Conservation (phyloP, 1,284 basidiomycete species). For the Rhodotorula sp. region DNA sequence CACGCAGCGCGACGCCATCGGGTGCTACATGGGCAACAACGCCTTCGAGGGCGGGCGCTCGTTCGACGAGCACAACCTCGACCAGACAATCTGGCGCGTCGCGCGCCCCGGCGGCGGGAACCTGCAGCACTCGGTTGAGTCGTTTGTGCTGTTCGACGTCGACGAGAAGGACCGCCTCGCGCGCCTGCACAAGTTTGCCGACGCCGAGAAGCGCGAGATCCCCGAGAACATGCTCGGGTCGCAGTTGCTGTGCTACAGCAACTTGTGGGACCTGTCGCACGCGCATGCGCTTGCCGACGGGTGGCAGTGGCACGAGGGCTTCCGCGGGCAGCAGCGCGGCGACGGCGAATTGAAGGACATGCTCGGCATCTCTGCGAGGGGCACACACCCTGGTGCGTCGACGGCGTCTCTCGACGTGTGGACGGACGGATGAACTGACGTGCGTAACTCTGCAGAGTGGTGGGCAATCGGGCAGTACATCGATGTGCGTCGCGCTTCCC, state of each 20-base stretch:
- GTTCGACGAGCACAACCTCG: conserved; percentile 37
- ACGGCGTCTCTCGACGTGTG: too few species aligned
- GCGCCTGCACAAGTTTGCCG: conserved; percentile 11
- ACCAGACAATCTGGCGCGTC: conserved; percentile 21
- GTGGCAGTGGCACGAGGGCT: conserved; percentile 16
- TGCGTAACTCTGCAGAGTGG: conserved; percentile 18
- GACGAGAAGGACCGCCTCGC: conserved; percentile 14
- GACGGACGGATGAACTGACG: neutral
- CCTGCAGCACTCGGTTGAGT: conserved; percentile 16
- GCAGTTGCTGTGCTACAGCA: conserved; percentile 34
- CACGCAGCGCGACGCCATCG: conserved; percentile 23
- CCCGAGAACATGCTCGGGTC: conserved; percentile 27
- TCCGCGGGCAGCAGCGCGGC: conserved; percentile 8
- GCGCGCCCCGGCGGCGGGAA: neutral
- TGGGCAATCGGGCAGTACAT: conserved; percentile 36
- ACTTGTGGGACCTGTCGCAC: conserved; percentile 34
- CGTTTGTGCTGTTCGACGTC: conserved; percentile 28
- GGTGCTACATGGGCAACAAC: conserved; percentile 33
- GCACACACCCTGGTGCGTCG: conserved; percentile 19
- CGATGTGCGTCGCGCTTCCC: conserved; percentile 18
- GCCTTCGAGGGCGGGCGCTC: conserved; percentile 33
- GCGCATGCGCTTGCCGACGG: conserved; percentile 12
- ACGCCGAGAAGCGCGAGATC: conserved; percentile 15
- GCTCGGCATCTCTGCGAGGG: conserved; percentile 12
- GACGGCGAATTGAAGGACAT: conserved; percentile 16